Conservation (phyloP, 331 rosid species). For the Pyrus hybrid region DNA sequence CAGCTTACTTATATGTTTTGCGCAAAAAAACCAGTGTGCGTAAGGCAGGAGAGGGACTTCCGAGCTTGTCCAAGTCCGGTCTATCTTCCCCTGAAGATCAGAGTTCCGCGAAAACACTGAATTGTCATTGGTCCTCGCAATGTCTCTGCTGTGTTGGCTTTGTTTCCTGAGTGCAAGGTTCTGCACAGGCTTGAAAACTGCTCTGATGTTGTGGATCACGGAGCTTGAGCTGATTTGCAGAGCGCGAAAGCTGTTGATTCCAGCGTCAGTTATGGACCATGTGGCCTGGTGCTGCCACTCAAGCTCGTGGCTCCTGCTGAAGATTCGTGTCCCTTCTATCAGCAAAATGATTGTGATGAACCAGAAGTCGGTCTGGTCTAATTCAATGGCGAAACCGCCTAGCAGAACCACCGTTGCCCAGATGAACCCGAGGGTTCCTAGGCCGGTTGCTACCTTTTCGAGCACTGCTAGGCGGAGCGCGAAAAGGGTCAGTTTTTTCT, state of each 20-base stretch:
- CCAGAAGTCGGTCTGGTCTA: slow-evolving; percentile 75
- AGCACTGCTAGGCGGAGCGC: slow-evolving; percentile 83
- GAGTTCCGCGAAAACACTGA: not conserved
- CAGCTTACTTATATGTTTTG: slow-evolving; percentile 67
- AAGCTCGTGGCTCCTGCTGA: slow-evolving; percentile 93
- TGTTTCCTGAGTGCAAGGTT: slow-evolving; percentile 3
- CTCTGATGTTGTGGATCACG: slow-evolving; percentile 25
- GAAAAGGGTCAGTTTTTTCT: slow-evolving; percentile 77
- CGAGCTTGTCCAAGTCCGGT: slow-evolving; percentile 64
- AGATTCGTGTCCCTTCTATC: slow-evolving; percentile 79
- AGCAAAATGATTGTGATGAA: slow-evolving; percentile 73
- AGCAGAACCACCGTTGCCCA: slow-evolving; percentile 99
- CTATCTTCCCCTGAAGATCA: slow-evolving; percentile 33
- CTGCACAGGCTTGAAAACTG: slow-evolving; percentile 34
- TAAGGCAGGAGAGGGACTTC: slow-evolving; percentile 82
- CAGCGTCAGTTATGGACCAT: slow-evolving; percentile 70
- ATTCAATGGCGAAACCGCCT: slow-evolving; percentile 81
- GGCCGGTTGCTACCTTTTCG: slow-evolving; percentile 75
- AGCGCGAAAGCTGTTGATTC: slow-evolving; percentile 48
- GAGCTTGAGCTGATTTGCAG: slow-evolving; percentile 41
- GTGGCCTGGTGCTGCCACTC: slow-evolving; percentile 98
- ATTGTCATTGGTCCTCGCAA: slow-evolving; percentile 1
- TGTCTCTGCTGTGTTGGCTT: slow-evolving; percentile 20
- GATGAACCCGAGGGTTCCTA: slow-evolving; percentile 87
- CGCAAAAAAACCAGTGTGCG: slow-evolving; percentile 55